A percentile compares a stretch with the other conserved stretches of the same genome.
phyloP scores from a whole-genome alignment of 1,139 yeast genomes.

The Trichomonascaceae sp. region DNA sequence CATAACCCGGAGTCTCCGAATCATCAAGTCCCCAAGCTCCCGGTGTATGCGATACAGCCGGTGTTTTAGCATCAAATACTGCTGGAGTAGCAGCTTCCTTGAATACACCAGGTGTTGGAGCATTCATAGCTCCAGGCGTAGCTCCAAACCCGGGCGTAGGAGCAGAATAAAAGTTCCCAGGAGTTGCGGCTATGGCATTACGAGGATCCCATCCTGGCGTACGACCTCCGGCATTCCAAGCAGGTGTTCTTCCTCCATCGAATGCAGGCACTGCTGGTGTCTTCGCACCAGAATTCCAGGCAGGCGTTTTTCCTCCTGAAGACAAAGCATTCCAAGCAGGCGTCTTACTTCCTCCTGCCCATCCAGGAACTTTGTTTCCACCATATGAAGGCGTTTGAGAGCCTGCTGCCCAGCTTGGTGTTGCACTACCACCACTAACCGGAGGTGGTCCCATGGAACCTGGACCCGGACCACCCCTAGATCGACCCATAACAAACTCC shows the following conservation, averaged over 20 bases:
- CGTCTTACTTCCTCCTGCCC: constrained; percentile 39
- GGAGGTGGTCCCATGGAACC: constrained; percentile 20
- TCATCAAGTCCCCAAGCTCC: constrained; percentile 35
- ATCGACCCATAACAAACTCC: constrained; percentile 46
- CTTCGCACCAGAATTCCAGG: constrained; percentile 36
- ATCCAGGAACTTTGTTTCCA: constrained; percentile 39
- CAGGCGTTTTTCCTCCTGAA: constrained; percentile 36
- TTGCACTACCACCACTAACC: constrained; percentile 28
- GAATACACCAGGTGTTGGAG: constrained; percentile 39
- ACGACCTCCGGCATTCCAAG: constrained; percentile 36
- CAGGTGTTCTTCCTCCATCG: constrained; percentile 29
- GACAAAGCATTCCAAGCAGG: constrained; percentile 35
- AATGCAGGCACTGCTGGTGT: constrained; percentile 24
- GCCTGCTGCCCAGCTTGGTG: constrained; percentile 41
- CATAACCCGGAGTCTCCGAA: constrained; percentile 33
- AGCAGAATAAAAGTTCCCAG: constrained; percentile 36
- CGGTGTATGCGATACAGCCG: constrained; percentile 39
- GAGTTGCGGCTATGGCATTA: constrained; percentile 37
- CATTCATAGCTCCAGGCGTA: constrained; percentile 42
- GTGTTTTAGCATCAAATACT: constrained; percentile 36
- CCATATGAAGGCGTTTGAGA: constrained; percentile 41
- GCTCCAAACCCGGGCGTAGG: constrained; percentile 35
- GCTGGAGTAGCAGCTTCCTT: constrained; percentile 43
- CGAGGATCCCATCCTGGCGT: constrained; percentile 31
- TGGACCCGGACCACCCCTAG: constrained; percentile 10